Percentiles rank a stretch among this genome's conserved stretches.
These are phyloP conservation scores for Beta lomatogona DNA, from an alignment of 179 eudicot species.

Conservation along the genomic window DNA sequence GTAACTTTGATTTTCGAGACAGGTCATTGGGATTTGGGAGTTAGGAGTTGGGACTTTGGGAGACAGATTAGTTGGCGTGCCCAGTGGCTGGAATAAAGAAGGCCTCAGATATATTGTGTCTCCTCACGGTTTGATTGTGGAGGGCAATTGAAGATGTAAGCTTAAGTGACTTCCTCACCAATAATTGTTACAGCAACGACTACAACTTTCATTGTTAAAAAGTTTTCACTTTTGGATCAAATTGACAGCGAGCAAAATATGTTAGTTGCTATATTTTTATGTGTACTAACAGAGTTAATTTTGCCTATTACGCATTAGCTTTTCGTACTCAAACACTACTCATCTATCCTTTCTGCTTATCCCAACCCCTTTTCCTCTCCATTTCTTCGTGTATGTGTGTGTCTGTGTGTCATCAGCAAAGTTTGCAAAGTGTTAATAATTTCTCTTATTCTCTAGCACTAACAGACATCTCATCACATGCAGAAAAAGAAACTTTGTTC, in stretches of 20 bases:
- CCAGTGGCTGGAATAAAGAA: not conserved
- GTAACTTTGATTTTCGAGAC: too few relatives aligned
- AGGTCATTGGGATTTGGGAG: too few relatives aligned
- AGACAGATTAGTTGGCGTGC: not conserved
- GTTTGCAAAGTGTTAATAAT: not conserved
- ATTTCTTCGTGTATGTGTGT: not conserved
- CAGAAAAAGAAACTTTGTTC: not conserved
- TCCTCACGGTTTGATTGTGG: not conserved
- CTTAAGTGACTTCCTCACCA: not conserved
- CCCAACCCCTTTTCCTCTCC: too few relatives aligned
- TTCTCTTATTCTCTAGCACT: not conserved
- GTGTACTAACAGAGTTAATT: not conserved
- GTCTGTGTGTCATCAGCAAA: not conserved
- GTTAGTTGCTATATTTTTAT: not conserved
- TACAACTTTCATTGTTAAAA: not conserved
- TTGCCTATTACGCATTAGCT: too few relatives aligned
- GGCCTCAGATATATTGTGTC: not conserved
- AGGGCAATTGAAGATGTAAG: not conserved
- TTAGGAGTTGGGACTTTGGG: not conserved
- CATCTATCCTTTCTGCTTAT: too few relatives aligned
- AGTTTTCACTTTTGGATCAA: not conserved
- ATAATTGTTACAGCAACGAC: not conserved
- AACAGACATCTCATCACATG: not conserved
- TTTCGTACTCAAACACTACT: too few relatives aligned
- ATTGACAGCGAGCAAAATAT: not conserved